These are phyloP conservation scores for Straminergon stramineum DNA, from an alignment of 225 moss, liverwort and hornwort genomes.

Conservation along the genomic window DNA sequence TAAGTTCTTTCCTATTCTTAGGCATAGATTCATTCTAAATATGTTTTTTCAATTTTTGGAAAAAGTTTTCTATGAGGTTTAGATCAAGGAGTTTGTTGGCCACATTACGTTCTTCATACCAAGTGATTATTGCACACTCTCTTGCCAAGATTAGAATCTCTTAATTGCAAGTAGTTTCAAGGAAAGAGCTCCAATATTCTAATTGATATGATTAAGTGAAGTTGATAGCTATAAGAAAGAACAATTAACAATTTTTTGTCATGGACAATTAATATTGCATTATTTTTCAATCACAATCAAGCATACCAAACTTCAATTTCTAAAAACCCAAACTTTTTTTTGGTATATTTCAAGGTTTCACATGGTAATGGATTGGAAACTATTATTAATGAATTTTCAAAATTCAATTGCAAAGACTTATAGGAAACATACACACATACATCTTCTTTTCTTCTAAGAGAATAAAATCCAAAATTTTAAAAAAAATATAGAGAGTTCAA, in stretches of 20 bases:
- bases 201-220: not conserved
- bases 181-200: not conserved
- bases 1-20: not conserved
- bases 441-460: not conserved
- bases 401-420: not conserved
- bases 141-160: not conserved
- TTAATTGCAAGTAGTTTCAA: not conserved
- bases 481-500: not conserved
- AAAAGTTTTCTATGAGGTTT: rapidly evolving
- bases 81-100: not conserved
- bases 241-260: not conserved
- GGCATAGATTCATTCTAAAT: not conserved
- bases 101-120: not conserved
- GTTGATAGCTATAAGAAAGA: rapidly evolving
- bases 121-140: not conserved
- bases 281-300: not conserved
- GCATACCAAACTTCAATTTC: not conserved
- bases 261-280: not conserved
- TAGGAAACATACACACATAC: rapidly evolving
- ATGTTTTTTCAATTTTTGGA: not conserved
- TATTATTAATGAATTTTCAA: not conserved
- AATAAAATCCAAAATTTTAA: too few relatives aligned
- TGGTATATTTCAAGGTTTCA: not conserved
- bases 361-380: not conserved
- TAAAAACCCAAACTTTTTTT: too few relatives aligned